Percentiles rank a stretch among this genome's conserved stretches.
phyloP scores from a whole-genome alignment of 352 stramenopile species.

The Pythium volutum region DNA sequence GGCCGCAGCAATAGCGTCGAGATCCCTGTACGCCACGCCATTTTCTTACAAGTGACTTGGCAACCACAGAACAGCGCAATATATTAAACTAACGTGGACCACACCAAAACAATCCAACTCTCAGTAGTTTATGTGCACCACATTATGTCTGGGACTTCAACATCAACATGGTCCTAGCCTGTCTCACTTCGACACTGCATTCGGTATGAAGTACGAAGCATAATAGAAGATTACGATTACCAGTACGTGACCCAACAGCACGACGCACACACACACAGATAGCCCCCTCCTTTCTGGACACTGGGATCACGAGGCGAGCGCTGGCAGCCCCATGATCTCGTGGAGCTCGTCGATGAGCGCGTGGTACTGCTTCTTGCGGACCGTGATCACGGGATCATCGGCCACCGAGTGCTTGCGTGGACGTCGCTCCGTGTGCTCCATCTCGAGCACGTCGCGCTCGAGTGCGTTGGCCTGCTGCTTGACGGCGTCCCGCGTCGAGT shows the following conservation, averaged over 20 bases:
- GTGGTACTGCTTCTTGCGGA: constrained; percentile 40
- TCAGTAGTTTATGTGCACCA: too few species aligned
- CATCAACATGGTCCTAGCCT: too few species aligned
- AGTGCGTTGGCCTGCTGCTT: constrained; percentile 23
- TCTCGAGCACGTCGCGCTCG: constrained; percentile 12
- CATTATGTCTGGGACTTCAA: too few species aligned
- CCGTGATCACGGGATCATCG: constrained; percentile 28
- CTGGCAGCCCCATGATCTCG: constrained; percentile 69
- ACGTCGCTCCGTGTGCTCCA: constrained; percentile 5
- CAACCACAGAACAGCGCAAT: neutral
- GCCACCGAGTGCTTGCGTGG: constrained; percentile 10
- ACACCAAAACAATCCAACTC: too few species aligned
- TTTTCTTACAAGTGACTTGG: too few species aligned
- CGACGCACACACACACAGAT: too few species aligned
- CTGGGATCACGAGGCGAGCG: constrained; percentile 3
- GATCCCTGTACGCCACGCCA: neutral
- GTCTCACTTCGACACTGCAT: too few species aligned
- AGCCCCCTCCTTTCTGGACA: too few species aligned
- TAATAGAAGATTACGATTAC: too few species aligned
- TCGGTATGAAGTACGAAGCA: too few species aligned
- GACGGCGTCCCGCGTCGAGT: constrained; percentile 22
- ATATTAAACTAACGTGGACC: too few species aligned
- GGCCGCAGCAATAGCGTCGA: neutral
- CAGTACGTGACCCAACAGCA: too few species aligned
- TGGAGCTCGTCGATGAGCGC: constrained; percentile 64